Conservation (phyloP, 163 green algal species). For the Chlorella variabilis region DNA sequence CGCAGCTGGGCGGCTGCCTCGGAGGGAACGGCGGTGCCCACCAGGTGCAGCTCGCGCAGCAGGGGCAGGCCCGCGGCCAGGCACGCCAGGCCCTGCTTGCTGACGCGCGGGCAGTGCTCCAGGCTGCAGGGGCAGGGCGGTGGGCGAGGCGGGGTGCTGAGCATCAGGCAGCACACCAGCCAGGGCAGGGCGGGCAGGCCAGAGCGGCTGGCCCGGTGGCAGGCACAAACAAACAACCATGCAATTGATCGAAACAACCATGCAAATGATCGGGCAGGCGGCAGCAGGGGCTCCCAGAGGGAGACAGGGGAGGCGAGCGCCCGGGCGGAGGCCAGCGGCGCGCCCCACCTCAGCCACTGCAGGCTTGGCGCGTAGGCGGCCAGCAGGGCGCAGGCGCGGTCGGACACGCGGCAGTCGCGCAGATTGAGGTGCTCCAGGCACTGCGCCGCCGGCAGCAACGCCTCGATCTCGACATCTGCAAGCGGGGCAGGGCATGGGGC, state of each 20-base stretch:
- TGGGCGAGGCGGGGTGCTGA: no score
- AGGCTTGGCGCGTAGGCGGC: constrained; percentile 16
- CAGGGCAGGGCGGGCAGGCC: no score
- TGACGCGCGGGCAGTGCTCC: constrained; percentile 37
- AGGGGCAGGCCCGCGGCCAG: constrained; percentile 23
- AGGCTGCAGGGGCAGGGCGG: constrained; percentile 10
- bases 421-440: constrained; percentile 25
- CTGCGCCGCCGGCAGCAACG: constrained; percentile 1
- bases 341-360: constrained; percentile 27
- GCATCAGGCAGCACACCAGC: neutral
- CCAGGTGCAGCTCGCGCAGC: constrained; percentile 20
- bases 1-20: constrained; percentile 2
- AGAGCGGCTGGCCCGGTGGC: no score
- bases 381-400: constrained; percentile 26
- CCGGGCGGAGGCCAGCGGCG: no score
- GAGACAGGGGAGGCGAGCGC: neutral
- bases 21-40: constrained; percentile 4
- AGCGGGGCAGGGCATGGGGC: neutral
- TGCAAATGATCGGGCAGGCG: neutral
- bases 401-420: constrained; percentile 15
- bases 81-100: constrained; percentile 1
- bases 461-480: constrained; percentile 20
- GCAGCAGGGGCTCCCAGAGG: no score
- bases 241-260: no score
- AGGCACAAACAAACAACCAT: no score